Conservation (phyloP, 805 yeast species). For the Candida caryicola region DNA sequence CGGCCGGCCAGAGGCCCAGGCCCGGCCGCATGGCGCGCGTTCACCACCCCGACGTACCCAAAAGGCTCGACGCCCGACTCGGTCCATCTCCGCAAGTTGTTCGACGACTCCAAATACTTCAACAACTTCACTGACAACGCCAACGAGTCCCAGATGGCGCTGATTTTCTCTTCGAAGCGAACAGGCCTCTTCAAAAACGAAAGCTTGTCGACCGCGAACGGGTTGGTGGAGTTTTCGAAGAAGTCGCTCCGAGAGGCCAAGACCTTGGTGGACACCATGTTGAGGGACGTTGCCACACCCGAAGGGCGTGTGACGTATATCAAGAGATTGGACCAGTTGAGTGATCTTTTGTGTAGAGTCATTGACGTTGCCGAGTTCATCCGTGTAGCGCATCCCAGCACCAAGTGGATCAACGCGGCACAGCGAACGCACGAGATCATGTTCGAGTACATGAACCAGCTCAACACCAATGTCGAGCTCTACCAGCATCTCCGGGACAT, state of each 20-base stretch:
- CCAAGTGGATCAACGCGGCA: conserved; percentile 70
- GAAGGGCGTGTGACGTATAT: conserved; percentile 49
- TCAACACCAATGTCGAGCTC: conserved; percentile 79
- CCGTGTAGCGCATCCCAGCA: conserved; percentile 81
- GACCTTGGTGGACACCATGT: conserved; percentile 54
- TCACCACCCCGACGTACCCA: neutral
- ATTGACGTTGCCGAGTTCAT: conserved; percentile 93
- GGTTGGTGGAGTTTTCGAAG: conserved; percentile 64
- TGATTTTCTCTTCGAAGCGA: conserved; percentile 13
- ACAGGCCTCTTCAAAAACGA: conserved; percentile 77
- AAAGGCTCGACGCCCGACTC: neutral
- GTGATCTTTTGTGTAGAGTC: conserved; percentile 87
- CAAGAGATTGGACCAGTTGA: conserved; percentile 70
- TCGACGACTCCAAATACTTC: conserved; percentile 64
- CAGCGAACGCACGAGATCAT: conserved; percentile 82
- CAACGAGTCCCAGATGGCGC: conserved; percentile 1
- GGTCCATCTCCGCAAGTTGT: conserved; percentile 43
- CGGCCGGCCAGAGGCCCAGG: too few species aligned
- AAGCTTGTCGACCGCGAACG: conserved; percentile 64
- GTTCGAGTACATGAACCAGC: conserved; percentile 90
- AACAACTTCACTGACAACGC: conserved; percentile 41
- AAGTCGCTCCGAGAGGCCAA: conserved; percentile 67
- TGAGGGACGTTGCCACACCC: conserved; percentile 37
- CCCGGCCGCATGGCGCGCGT: neutral
- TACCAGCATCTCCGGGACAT: conserved; percentile 59